These are phyloP conservation scores for Gremmenia infestans DNA, from an alignment of 2,329 filamentous ascomycete genomes.

Conservation along the genomic window DNA sequence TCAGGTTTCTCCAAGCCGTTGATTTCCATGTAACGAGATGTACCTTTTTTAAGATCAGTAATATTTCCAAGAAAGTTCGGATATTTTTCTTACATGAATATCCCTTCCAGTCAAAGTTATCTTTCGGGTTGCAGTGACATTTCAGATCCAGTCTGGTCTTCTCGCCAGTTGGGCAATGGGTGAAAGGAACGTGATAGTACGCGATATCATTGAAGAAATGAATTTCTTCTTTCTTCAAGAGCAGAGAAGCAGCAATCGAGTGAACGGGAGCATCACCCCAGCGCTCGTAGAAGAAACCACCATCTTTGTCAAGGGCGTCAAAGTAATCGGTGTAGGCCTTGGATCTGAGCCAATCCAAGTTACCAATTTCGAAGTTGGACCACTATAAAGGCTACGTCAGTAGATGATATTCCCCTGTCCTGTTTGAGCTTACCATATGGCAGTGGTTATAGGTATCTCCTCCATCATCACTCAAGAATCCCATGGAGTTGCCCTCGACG, in stretches of 20 bases:
- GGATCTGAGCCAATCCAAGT: conserved; percentile 87
- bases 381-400: conserved; percentile 53
- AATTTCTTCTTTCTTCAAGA: conserved; percentile 88
- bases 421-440: conserved; percentile 70
- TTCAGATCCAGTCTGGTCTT: conserved; percentile 76
- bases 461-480: conserved; percentile 84
- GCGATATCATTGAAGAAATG: conserved; percentile 99
- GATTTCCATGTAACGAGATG: conserved; percentile 77
- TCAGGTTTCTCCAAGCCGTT: conserved; percentile 77
- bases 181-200: conserved; percentile 97
- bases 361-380: conserved; percentile 98
- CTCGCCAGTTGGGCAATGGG: conserved; percentile 91
- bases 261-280: conserved; percentile 98
- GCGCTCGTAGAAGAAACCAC: conserved; percentile 98
- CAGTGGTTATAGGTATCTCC: conserved; percentile 95
- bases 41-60: conserved; percentile 51
- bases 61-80: neutral
- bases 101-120: conserved; percentile 99
- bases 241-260: conserved; percentile 85
- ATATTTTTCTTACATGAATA: conserved; percentile 75
- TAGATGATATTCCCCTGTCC: conserved; percentile 6
- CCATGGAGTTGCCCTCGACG: conserved; percentile 76
- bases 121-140: conserved; percentile 90
- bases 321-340: conserved; percentile 90
- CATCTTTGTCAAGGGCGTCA: conserved; percentile 77